phyloP scores from a whole-genome alignment of 306 rosid genomes.

The Gynostemma pentaphyllum region DNA sequence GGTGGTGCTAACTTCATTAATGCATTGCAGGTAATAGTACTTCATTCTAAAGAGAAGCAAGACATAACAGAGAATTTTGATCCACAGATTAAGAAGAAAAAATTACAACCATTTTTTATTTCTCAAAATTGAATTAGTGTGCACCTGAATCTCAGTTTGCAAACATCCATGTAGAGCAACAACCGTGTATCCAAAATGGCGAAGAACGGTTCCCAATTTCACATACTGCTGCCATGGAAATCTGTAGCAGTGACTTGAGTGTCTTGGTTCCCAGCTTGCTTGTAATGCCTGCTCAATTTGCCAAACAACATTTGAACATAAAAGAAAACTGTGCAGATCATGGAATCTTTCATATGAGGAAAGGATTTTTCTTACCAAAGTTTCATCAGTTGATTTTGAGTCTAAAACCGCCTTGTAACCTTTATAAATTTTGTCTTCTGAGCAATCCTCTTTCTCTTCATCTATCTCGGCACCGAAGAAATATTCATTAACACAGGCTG shows the following conservation, averaged over 20 bases:
- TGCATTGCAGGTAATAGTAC: not conserved
- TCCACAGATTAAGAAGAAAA: not conserved
- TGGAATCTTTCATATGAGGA: not conserved
- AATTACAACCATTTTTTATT: too few relatives aligned
- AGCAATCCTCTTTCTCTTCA: slow-evolving; percentile 16
- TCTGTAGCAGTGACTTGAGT: slow-evolving; percentile 60
- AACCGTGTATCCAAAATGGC: slow-evolving; percentile 82
- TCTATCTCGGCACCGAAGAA: slow-evolving; percentile 44
- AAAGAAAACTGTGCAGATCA: not conserved
- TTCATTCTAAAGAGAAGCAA: not conserved
- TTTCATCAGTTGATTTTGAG: slow-evolving; percentile 80
- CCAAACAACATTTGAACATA: not conserved
- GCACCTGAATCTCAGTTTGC: slow-evolving; percentile 80
- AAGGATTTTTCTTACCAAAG: slow-evolving; percentile 32
- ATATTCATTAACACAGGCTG: slow-evolving; percentile 83
- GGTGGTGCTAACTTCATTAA: not conserved
- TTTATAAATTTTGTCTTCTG: slow-evolving; percentile 51
- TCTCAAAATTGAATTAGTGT: not conserved
- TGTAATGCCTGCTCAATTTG: slow-evolving; percentile 53
- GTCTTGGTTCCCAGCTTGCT: slow-evolving; percentile 99
- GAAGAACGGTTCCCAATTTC: slow-evolving; percentile 80
- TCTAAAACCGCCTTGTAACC: slow-evolving; percentile 89
- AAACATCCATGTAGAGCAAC: slow-evolving; percentile 92
- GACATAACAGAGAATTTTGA: not conserved
- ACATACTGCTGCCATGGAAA: slow-evolving; percentile 92